A percentile compares a stretch with the other conserved stretches of the same genome.
Evolutionary conservation across 257 asterid genomes (phyloP).

Genomic region (Schizonepeta tenuifolia): DNA sequence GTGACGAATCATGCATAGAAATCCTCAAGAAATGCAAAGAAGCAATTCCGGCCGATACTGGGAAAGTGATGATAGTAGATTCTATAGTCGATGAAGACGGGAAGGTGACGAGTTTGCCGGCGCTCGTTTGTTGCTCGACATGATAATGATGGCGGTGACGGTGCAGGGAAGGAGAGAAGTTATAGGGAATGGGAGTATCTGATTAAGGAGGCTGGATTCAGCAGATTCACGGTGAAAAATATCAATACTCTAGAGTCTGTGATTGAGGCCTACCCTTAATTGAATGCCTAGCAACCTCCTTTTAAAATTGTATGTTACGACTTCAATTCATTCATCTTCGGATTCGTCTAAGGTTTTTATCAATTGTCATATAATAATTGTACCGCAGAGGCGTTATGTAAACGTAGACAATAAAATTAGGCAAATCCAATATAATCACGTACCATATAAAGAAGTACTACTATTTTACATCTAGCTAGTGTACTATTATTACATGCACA

Average conservation of each 20-base stretch:
- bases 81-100: slow-evolving; percentile 41
- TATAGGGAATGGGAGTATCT: slow-evolving; percentile 48
- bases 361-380: no score
- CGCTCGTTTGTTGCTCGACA: slow-evolving; percentile 51
- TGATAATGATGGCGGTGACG: slow-evolving; percentile 58
- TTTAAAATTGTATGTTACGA: not conserved
- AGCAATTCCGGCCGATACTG: slow-evolving; percentile 45
- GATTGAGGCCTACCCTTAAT: slow-evolving; percentile 52
- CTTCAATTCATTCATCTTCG: not conserved
- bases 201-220: slow-evolving; percentile 50
- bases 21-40: slow-evolving; percentile 56
- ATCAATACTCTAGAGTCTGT: slow-evolving; percentile 40
- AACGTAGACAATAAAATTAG: no score
- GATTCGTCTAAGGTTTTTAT: no score
- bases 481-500: no score
- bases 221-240: slow-evolving; percentile 31
- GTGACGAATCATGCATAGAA: slow-evolving; percentile 53
- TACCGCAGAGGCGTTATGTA: no score
- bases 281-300: no score
- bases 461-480: no score
- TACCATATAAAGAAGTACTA: no score
- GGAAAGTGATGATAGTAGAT: slow-evolving; percentile 57
- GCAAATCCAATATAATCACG: no score
- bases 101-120: slow-evolving; percentile 31
- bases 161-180: slow-evolving; percentile 45